These are phyloP conservation scores for Naegleria fowleri DNA, from an alignment of 208 protist species.

Conservation along the genomic window DNA sequence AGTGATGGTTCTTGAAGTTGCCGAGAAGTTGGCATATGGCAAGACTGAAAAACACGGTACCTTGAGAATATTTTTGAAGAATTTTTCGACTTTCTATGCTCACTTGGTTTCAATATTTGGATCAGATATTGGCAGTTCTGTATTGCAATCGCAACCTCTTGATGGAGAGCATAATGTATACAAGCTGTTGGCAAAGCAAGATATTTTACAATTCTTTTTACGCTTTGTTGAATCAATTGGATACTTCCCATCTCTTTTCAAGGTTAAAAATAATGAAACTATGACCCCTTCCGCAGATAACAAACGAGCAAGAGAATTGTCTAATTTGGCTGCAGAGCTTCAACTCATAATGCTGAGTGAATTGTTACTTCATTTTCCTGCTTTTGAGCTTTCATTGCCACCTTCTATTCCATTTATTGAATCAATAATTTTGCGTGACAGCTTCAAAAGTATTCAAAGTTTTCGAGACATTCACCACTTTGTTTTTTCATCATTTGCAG, in stretches of 20 bases:
- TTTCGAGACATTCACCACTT: neutral
- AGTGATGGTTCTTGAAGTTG: neutral
- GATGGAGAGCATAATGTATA: neutral
- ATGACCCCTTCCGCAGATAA: neutral
- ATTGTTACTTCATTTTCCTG: neutral
- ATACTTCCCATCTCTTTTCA: neutral
- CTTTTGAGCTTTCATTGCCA: neutral
- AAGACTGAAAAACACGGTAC: neutral
- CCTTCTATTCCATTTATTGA: neutral
- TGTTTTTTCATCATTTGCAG: neutral
- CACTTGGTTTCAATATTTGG: neutral
- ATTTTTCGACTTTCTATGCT: neutral
- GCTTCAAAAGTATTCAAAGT: neutral
- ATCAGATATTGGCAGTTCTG: neutral
- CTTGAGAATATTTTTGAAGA: neutral
- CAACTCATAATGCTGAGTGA: neutral
- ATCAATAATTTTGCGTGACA: neutral
- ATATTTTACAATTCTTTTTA: neutral
- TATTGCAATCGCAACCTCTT: neutral
- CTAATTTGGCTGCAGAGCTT: neutral
- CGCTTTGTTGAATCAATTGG: neutral
- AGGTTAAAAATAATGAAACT: neutral
- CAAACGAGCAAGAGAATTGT: neutral
- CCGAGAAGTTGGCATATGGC: neutral
- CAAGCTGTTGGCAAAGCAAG: neutral